phyloP scores from a whole-genome alignment of 371 early-diverging fungal genomes.

The Apophysomyces trapeziformis region DNA sequence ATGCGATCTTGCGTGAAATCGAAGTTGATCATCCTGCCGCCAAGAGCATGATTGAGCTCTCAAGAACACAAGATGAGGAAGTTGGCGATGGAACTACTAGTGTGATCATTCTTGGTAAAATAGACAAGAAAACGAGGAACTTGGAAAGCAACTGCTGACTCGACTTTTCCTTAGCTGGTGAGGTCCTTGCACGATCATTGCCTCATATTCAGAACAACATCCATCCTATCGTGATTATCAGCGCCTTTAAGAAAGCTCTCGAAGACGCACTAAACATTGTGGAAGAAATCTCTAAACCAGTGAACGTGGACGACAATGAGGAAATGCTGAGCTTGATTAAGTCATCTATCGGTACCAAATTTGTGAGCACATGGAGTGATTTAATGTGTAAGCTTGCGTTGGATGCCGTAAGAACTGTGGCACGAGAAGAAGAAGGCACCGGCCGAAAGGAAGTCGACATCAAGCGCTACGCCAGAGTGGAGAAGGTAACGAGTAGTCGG shows the following conservation, averaged over 20 bases:
- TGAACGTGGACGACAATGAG: constrained; percentile 81
- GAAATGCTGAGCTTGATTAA: constrained; percentile 93
- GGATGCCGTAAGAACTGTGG: constrained; percentile 94
- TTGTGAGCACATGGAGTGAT: constrained; percentile 94
- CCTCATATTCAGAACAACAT: constrained; percentile 96
- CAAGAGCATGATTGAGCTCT: constrained; percentile 99
- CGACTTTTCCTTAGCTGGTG: constrained; percentile 76
- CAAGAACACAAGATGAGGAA: constrained; percentile 99
- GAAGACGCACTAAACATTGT: constrained; percentile 90
- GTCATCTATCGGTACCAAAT: constrained; percentile 96
- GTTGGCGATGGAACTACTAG: constrained; percentile 99
- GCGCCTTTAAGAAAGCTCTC: constrained; percentile 91
- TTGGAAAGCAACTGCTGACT: background rate
- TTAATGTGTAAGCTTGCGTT: constrained; percentile 98
- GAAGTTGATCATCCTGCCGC: constrained; percentile 99
- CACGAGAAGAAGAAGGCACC: constrained; percentile 73
- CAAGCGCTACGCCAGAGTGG: constrained; percentile 97
- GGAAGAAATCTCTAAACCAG: constrained; percentile 82
- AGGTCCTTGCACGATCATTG: constrained; percentile 89
- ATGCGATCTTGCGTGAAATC: constrained; percentile 99
- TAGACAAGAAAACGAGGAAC: background rate
- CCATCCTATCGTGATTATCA: constrained; percentile 98
- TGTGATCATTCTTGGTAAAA: constrained; percentile 96
- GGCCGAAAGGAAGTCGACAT: constrained; percentile 91
- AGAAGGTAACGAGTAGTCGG: constrained; percentile 73